These are phyloP conservation scores for Podospora fimiseda DNA, from an alignment of 495 filamentous ascomycete species.

Conservation along the genomic window DNA sequence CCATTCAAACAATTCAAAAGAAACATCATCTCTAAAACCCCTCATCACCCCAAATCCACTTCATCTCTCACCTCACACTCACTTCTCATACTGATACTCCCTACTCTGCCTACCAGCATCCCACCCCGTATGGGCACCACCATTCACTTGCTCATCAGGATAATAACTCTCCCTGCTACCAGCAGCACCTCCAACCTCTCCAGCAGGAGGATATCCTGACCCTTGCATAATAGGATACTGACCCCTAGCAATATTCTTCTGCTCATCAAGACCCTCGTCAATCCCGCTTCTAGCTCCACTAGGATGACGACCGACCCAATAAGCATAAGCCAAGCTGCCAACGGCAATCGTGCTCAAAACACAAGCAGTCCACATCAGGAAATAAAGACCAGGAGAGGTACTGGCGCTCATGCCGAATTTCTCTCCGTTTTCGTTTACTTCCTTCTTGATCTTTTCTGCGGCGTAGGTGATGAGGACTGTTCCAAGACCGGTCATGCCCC, in stretches of 20 bases:
- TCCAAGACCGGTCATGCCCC: slow-evolving; percentile 16
- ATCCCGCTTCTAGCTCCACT: not conserved
- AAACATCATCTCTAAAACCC: too few relatives aligned
- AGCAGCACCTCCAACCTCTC: not conserved
- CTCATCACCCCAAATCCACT: too few relatives aligned
- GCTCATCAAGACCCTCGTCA: not conserved
- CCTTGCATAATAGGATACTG: slow-evolving; percentile 3
- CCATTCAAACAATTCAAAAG: too few relatives aligned
- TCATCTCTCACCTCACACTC: not conserved
- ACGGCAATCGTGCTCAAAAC: slow-evolving; percentile 4
- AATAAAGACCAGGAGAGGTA: slow-evolving; percentile 58
- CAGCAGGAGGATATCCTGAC: not conserved
- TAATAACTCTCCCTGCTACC: not conserved
- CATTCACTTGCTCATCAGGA: not conserved
- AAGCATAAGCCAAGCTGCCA: not conserved
- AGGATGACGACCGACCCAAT: not conserved
- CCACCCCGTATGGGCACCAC: not conserved
- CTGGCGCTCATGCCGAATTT: slow-evolving; percentile 48
- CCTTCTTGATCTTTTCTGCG: slow-evolving; percentile 22
- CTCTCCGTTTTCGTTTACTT: slow-evolving; percentile 29
- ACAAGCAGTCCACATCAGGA: slow-evolving; percentile 11
- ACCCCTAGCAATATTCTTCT: not conserved
- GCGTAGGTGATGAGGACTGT: slow-evolving; percentile 28
- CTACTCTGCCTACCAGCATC: not conserved
- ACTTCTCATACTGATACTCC: slow-evolving; percentile 1